Conservation (phyloP, 2,329 filamentous ascomycete genomes). For the Aspergillus quadrilineatus region DNA sequence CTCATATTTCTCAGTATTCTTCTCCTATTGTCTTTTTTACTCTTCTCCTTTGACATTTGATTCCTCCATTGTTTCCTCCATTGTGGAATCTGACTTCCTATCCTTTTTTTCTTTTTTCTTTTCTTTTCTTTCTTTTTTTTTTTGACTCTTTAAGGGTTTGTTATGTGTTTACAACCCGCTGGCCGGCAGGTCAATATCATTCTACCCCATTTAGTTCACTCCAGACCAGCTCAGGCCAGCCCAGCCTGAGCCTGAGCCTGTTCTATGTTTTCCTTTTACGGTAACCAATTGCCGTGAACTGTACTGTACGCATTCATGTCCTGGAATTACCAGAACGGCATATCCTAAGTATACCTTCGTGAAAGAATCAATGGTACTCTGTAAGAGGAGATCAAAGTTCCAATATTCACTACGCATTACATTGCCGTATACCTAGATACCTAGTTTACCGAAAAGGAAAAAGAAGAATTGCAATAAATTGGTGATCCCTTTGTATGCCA, state of each 20-base stretch:
- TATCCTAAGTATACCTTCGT: background rate
- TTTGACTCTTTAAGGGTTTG: background rate
- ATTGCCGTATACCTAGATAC: no score
- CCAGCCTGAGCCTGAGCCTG: no score
- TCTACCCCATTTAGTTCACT: background rate
- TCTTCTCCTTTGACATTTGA: background rate
- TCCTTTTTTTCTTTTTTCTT: no score
- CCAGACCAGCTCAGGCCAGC: background rate
- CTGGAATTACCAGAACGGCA: background rate
- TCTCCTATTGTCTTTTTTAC: background rate
- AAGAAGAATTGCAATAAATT: no score
- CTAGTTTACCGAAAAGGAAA: no score
- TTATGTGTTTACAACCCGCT: background rate
- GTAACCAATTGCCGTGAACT: background rate
- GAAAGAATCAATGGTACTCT: no score
- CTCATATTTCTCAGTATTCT: constrained; percentile 1
- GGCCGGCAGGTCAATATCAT: background rate
- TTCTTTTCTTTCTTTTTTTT: background rate
- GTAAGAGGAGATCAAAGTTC: no score
- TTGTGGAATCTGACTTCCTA: background rate
- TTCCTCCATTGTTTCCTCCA: background rate
- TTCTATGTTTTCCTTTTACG: background rate
- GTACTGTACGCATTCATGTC: background rate
- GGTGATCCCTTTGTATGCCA: no score
- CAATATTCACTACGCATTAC: no score